These are phyloP conservation scores for Rhamnella rubrinervis DNA, from an alignment of 331 rosid genomes.

Conservation along the genomic window DNA sequence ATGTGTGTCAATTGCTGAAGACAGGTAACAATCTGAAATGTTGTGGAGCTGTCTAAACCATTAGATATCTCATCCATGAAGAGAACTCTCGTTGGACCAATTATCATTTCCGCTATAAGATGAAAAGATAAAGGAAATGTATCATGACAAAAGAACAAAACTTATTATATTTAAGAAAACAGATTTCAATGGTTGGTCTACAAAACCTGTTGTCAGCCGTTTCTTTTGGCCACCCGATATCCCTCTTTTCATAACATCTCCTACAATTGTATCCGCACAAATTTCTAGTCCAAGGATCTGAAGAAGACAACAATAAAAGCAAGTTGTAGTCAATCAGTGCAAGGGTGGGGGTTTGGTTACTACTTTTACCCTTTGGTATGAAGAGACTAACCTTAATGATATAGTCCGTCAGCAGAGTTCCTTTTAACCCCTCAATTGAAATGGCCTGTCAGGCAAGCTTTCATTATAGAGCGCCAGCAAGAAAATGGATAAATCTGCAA, in stretches of 20 bases:
- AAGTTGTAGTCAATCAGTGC: neutral
- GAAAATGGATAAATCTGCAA: neutral
- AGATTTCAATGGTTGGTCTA: neutral
- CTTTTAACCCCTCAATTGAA: conserved; percentile 32
- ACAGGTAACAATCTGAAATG: conserved; percentile 54
- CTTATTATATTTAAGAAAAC: too few relatives aligned
- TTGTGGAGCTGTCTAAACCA: conserved; percentile 60
- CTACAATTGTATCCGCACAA: conserved; percentile 60
- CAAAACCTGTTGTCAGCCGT: conserved; percentile 55
- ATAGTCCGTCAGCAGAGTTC: conserved; percentile 22
- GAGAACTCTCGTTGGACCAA: conserved; percentile 56
- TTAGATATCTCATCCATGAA: conserved; percentile 71
- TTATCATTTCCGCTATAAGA: conserved; percentile 57
- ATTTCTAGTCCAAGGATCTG: conserved; percentile 54
- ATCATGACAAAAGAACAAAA: too few relatives aligned
- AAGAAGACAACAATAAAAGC: neutral
- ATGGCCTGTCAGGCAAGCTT: conserved; percentile 28
- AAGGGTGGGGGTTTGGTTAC: neutral
- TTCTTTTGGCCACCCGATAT: conserved; percentile 73
- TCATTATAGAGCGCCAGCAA: neutral
- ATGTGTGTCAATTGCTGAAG: conserved; percentile 43
- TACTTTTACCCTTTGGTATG: neutral
- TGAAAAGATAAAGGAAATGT: neutral
- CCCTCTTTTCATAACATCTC: conserved; percentile 51
- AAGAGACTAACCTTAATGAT: conserved; percentile 23